phyloP scores from a whole-genome alignment of 306 rosid species.

The Quercus gilva region DNA sequence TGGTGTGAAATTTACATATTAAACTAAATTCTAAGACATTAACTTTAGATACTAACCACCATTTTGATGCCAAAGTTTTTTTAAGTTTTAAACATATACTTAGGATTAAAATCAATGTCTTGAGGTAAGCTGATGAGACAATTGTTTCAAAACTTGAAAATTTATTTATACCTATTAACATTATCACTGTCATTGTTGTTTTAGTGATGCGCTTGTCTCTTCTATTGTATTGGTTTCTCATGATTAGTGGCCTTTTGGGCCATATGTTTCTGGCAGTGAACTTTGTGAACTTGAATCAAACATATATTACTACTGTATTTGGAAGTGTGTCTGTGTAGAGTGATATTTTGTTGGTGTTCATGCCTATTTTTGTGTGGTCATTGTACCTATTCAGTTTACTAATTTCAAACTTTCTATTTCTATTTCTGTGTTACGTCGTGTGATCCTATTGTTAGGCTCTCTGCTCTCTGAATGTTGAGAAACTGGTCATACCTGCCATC shows the following conservation, averaged over 20 bases:
- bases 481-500: slow-evolving; percentile 89
- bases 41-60: neutral
- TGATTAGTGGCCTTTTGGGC: neutral
- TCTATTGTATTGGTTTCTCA: neutral
- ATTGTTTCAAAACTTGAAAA: neutral
- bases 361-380: neutral
- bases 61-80: neutral
- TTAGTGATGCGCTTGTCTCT: neutral
- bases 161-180: neutral
- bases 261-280: neutral
- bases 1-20: neutral
- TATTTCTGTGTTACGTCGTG: neutral
- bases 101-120: neutral
- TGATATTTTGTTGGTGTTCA: neutral
- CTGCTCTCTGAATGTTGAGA: slow-evolving; percentile 68
- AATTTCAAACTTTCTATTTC: slow-evolving; percentile 21
- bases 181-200: neutral
- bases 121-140: neutral
- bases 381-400: slow-evolving; percentile 22
- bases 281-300: neutral
- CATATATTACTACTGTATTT: neutral
- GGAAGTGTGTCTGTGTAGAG: neutral
- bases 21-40: neutral
- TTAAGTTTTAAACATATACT: neutral
- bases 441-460: slow-evolving; percentile 56